Evolutionary conservation across 495 filamentous ascomycete genomes (phyloP), one percentile per base, ranked within the genome.

Genomic region (Aspergillus nanangensis): DNA sequence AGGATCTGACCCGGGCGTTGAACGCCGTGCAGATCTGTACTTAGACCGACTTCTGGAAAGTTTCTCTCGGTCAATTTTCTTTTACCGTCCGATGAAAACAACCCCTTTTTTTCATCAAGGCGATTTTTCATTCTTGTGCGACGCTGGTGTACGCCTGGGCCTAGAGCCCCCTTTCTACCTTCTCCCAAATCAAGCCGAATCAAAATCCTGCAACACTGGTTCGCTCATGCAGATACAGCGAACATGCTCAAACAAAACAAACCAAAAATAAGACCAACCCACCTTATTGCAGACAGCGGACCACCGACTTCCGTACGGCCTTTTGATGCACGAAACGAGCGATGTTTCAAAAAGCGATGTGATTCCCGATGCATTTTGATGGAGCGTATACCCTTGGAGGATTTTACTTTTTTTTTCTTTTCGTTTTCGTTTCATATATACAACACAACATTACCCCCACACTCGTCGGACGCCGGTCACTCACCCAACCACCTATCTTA

Each of bases 1-100:
- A 71, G n/a, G 66, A 72, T 47, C 52, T 74, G 53, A 55, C 59
- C 21, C 63, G 65, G 36, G 70, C 70, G 45, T 62, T 74, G 61
- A 58, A 59, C 53, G 63, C 65, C 38, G 60, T 74, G 47, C 68
- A 67, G 49, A 55, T 71, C 51, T 69, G 55, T 53, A 54, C 54
- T 5, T 69, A 57, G 48, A 25, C 33, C 41, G 20, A 43, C 48
- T 53, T 60, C 40, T 40, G 51, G 43, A 41, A 51, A 49, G 33
- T 35, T 34, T 34, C 13, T n/a, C 17, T 34, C 9, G 9, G 17
- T 34, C 17, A n/a, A 3, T 34, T 34, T 34, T 18, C 20, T 38
- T 38, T 19, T 38, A 5, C 18, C 20, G 15, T 29, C 39, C 17
- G 29, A 14, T 9, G 22, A 24, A 21, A 32, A 38, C 33, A 5